Base-by-base conservation (phyloP, 345 rosid species). In the Pistacia integerrima region DNA sequence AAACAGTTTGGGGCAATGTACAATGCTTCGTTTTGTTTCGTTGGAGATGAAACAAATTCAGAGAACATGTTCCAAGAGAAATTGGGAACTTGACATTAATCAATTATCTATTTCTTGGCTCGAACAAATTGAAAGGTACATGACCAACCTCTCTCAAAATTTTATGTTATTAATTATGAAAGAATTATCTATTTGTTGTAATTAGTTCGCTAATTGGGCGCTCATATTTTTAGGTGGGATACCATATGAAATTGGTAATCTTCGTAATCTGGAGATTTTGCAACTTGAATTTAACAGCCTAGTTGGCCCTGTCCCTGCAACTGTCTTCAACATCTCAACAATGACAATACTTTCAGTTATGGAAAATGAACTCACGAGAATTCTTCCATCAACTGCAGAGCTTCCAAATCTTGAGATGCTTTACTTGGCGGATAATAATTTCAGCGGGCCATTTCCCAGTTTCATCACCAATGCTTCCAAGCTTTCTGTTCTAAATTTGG, bases 311-410 rank as follows among this genome's bases (percentile, higher is more conserved):
- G 28, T 70, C 18, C 80, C 80, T 11, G 4, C 69, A 11, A 3
- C 48, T 5, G 5, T 70, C 9, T 77, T 70, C 35, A 77, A 77
- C 33, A 14, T 63, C n/a, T 77, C 80, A 20, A 14, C 48, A 28
- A 13, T 76, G 22, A 35, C 1, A 59, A 36, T 0, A 6, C 10
- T 76, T 30, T 36, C 25, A 18, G 25, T 64, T 2, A 0, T 18
- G 0, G 0, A 8, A 0, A 64, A 64, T 36, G 5, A 38, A 13
- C 22, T 64, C 49, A 16, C 25, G 5, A 13, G 25, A 35, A 36
- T 11, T 5, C 20, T 64, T 64, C 68, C 68, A 35, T 64, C 62
- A 18, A 14, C 28, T 22, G 2, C n/a, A 8, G 62, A 38, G 22
- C 25, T 64, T 16, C 49, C 68, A 64, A 64, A 36, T 64, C 49